These are phyloP conservation scores for Wickerhamomyces rabaulensis DNA, from an alignment of 805 yeast species.

Conservation along the genomic window DNA sequence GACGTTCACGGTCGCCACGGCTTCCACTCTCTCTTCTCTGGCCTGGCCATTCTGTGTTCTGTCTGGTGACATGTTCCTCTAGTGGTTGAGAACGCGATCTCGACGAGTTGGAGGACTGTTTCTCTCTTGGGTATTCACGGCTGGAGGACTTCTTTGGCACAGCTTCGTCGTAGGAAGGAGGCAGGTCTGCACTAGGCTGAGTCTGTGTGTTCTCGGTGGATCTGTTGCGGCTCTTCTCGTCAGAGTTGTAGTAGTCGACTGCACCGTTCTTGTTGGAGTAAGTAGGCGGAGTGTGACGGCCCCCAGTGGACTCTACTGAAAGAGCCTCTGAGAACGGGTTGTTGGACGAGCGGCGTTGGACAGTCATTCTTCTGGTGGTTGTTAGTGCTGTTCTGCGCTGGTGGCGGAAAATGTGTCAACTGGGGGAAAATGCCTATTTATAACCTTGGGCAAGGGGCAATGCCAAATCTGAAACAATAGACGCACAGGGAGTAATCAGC, in stretches of 20 bases:
- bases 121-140: conserved; percentile 50
- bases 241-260: conserved; percentile 27
- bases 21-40: background rate
- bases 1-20: background rate
- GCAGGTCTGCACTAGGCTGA: conserved; percentile 27
- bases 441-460: background rate
- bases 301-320: conserved; percentile 33
- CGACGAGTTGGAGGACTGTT: conserved; percentile 26
- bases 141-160: conserved; percentile 37
- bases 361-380: conserved; percentile 12
- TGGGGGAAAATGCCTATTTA: background rate
- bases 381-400: background rate
- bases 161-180: conserved; percentile 70
- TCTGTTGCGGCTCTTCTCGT: conserved; percentile 13
- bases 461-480: background rate
- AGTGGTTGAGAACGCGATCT: conserved; percentile 22
- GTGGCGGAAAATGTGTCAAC: background rate
- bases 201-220: background rate
- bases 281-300: conserved; percentile 22
- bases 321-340: conserved; percentile 51
- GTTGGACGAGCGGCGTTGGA: conserved; percentile 29
- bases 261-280: conserved; percentile 32
- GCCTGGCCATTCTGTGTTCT: conserved; percentile 5
- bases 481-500: too few relatives aligned
- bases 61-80: conserved; percentile 8